Base-by-base conservation (phyloP, 202 grass and related monocot species). In the Panicum virgatum region DNA sequence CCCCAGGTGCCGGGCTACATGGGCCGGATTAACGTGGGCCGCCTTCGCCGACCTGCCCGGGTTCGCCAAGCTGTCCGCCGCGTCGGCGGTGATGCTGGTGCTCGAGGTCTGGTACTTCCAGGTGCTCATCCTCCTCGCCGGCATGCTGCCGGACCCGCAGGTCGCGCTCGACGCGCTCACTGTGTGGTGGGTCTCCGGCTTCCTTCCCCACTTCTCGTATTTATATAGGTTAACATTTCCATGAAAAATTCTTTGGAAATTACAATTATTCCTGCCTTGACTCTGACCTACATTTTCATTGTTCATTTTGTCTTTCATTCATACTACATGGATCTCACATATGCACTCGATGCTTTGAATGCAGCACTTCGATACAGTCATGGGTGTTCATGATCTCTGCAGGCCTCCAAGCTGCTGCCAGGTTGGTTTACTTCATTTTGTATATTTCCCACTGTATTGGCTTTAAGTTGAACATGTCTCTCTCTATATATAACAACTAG, bases 361-460 rank as follows among this genome's bases (percentile, higher is more conserved):
- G 88, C 92, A 98, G 92, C 86, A 93, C 93, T 39, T 93, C 92
- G 12, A 93, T 93, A 50, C 74, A 90, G 76, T 91, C 88, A 7
- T 98, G 95, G 92, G 92, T 85, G 72, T 91, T 93, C 88, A 98
- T 98, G 95, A 93, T 98, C 76, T 91, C 95, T 0, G 92, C 89
- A 59, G 95, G 92, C 29, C 94, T 98, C 88, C 94, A 98, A 36
- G 95, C 92, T 8, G 95, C 95, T 43, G 95, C 90, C 61, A 94
- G 95, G 92, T 92, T 62, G 63, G 73, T 84, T 22, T 16, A 30
- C 76, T 58, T 13, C 7, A 45, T 54, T 66, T 3, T 29, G 5
- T 25, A 12, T 26, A 26, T 58, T 5, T 25, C 22, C 26, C 54
- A 12, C 10, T 58, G n/a, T 12, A n/a, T 22, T 15, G 12, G 0